A percentile compares a stretch with the other conserved stretches of the same genome.
phyloP scores from a whole-genome alignment of 1,284 basidiomycete genomes.

The Testicularia cyperi region DNA sequence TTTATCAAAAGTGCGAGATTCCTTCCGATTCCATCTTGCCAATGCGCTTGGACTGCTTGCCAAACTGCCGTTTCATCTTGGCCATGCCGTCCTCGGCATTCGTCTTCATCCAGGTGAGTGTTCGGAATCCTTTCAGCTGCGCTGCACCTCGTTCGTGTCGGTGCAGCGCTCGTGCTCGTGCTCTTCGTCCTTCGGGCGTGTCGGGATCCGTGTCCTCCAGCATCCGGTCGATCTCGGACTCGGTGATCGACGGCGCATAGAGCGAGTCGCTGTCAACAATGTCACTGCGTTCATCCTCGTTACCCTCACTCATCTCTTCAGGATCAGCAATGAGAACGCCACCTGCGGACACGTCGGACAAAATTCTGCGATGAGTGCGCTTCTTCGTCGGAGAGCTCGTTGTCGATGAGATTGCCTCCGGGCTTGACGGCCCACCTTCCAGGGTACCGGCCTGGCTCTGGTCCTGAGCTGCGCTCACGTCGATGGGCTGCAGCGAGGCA shows the following conservation, averaged over 20 bases:
- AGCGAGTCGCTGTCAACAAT: slow-evolving; percentile 18
- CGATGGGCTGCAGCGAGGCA: too few species aligned
- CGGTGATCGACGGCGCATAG: slow-evolving; percentile 27
- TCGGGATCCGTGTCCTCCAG: slow-evolving; percentile 18
- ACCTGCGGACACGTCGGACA: slow-evolving; percentile 5
- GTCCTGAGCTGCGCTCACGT: too few species aligned
- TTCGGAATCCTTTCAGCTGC: slow-evolving; percentile 50
- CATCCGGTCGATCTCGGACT: slow-evolving; percentile 18
- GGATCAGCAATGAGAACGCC: slow-evolving; percentile 5
- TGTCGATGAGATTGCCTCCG: too few species aligned
- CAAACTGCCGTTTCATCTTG: slow-evolving; percentile 32
- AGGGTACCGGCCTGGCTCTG: too few species aligned
- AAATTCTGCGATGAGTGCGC: slow-evolving; percentile 7
- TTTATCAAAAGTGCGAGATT: slow-evolving; percentile 49
- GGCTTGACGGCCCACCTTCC: too few species aligned
- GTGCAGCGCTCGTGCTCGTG: slow-evolving; percentile 36
- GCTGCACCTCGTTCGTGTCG: slow-evolving; percentile 47
- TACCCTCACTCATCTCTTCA: slow-evolving; percentile 12
- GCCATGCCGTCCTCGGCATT: slow-evolving; percentile 43
- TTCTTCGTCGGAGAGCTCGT: too few species aligned
- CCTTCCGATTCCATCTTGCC: slow-evolving; percentile 55
- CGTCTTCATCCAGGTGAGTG: slow-evolving; percentile 48
- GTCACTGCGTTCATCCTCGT: slow-evolving; percentile 9
- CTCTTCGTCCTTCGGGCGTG: slow-evolving; percentile 26
- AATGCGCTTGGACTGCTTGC: slow-evolving; percentile 33